Evolutionary conservation across 2,329 filamentous ascomycete genomes (phyloP).

Genomic region (Chaetomiaceae sp.): DNA sequence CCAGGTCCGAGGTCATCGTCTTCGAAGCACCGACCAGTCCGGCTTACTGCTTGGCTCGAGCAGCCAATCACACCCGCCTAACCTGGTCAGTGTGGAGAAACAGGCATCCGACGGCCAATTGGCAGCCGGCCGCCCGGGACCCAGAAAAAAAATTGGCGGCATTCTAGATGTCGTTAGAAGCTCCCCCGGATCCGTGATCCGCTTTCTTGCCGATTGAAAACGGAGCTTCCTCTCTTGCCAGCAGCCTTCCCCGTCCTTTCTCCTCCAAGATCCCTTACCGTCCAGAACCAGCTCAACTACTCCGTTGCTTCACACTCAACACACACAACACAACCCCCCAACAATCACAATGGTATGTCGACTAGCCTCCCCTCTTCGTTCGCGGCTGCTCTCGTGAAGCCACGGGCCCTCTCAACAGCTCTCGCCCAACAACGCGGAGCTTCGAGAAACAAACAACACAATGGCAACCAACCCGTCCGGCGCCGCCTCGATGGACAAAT

Average conservation of each 20-base stretch:
- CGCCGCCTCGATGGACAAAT: not conserved
- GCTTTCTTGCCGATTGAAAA: constrained; percentile 16
- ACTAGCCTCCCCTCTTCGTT: not conserved
- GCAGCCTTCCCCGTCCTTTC: constrained; percentile 6
- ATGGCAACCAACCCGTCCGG: too few relatives aligned
- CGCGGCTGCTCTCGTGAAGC: not conserved
- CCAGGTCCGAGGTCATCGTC: too few relatives aligned
- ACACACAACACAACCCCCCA: not conserved
- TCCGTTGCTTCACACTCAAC: not conserved
- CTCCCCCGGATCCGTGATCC: constrained; percentile 22
- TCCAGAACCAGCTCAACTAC: not conserved
- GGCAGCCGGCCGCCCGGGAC: constrained; percentile 6
- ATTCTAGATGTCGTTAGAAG: constrained; percentile 35
- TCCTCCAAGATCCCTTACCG: not conserved
- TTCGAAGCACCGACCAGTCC: too few relatives aligned
- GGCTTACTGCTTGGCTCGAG: too few relatives aligned
- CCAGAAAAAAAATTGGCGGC: constrained; percentile 26
- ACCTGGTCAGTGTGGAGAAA: constrained; percentile 22
- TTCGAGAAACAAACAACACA: too few relatives aligned
- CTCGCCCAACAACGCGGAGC: not conserved
- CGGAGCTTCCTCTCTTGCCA: constrained; percentile 9
- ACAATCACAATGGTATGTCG: constrained; percentile 20
- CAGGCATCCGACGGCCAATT: constrained; percentile 17
- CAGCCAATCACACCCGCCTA: constrained; percentile 7
- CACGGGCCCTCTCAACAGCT: not conserved